Percentiles rank a stretch among this genome's conserved stretches.
These are phyloP conservation scores for Clitoria ternatea DNA, from an alignment of 306 rosid genomes.

Conservation along the genomic window DNA sequence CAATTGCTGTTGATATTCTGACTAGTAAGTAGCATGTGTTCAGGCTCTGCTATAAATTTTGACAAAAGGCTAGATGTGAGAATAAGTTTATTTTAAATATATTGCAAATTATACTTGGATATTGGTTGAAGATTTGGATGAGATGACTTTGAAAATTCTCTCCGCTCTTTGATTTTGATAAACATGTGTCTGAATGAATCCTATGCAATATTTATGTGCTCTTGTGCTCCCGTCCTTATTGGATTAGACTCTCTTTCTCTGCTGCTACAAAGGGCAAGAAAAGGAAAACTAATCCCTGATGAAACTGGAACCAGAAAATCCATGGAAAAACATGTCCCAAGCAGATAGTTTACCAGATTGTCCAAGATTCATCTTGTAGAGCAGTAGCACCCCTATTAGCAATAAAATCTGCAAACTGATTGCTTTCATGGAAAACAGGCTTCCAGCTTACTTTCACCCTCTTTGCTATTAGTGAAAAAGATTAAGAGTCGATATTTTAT, in stretches of 20 bases:
- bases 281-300: neutral
- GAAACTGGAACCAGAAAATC: neutral
- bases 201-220: neutral
- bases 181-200: neutral
- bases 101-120: too few species aligned
- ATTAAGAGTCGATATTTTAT: neutral
- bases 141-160: neutral
- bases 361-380: neutral
- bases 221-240: neutral
- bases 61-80: neutral
- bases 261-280: neutral
- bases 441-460: neutral
- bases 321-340: neutral
- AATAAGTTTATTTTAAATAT: neutral
- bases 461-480: neutral
- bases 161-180: neutral
- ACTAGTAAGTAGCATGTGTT: neutral
- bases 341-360: neutral
- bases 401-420: neutral
- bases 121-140: neutral
- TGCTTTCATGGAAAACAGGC: constrained; percentile 3
- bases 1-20: neutral
- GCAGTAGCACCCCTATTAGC: neutral
- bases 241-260: neutral
- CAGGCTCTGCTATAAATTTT: neutral